Evolutionary conservation across 192 early-diverging fungal species (phyloP).

Genomic region (Entomortierella lignicola): DNA sequence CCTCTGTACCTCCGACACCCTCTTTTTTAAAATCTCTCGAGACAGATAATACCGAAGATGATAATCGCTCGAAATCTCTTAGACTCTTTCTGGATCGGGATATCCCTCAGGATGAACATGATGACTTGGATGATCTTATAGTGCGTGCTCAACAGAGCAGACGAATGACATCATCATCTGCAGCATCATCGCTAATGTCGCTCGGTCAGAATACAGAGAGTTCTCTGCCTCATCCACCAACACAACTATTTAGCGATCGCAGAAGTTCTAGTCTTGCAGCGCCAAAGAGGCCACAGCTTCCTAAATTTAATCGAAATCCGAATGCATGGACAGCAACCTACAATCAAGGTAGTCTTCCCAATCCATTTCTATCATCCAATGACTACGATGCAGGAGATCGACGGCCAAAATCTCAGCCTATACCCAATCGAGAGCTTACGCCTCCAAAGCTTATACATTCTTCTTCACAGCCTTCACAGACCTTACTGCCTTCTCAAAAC

Average conservation of each 20-base stretch:
- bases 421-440: not conserved
- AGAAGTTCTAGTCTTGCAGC: not conserved
- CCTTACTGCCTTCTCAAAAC: not conserved
- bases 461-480: not conserved
- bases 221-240: not conserved
- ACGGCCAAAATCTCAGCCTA: not conserved
- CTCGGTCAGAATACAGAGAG: not conserved
- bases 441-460: not conserved
- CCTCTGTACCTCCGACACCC: not conserved
- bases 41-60: not conserved
- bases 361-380: not conserved
- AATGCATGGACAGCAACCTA: not conserved
- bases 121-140: not conserved
- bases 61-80: not conserved
- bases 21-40: not conserved
- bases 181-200: not conserved
- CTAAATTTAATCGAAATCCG: not conserved
- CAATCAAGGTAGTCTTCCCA: not conserved
- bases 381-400: not conserved
- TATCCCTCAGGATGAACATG: conserved; percentile 18
- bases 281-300: not conserved
- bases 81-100: conserved; percentile 19
- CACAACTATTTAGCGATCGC: too few relatives aligned
- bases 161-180: not conserved
- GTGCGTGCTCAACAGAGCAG: not conserved